Evolutionary conservation across 176 grass and related monocot genomes (phyloP).

Genomic region (Oryza punctata): DNA sequence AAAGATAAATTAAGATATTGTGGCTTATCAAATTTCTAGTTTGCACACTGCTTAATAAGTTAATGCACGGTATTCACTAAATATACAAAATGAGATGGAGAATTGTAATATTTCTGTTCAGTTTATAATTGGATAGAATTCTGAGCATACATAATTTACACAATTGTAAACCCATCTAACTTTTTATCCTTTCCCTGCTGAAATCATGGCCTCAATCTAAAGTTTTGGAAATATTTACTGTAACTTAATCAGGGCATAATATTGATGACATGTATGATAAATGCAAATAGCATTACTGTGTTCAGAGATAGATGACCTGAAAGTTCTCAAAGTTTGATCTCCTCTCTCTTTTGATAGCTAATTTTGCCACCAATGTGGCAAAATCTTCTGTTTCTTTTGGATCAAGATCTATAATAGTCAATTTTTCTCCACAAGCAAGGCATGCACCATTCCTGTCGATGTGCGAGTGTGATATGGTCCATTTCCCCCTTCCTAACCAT

Average conservation of each 20-base stretch:
- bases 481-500: slow-evolving; percentile 74
- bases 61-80: background rate
- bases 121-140: background rate
- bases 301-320: slow-evolving; percentile 43
- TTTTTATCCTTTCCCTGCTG: background rate
- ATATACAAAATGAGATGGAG: background rate
- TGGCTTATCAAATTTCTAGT: background rate
- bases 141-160: background rate
- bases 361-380: slow-evolving; percentile 50
- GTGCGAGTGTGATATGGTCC: slow-evolving; percentile 38
- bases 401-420: slow-evolving; percentile 71
- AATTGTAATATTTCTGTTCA: background rate
- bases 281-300: background rate
- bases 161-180: background rate
- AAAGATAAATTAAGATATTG: slow-evolving; percentile 1
- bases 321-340: slow-evolving; percentile 63
- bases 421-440: slow-evolving; percentile 61
- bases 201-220: background rate
- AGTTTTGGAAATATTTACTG: background rate
- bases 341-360: slow-evolving; percentile 60
- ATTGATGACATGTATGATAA: background rate
- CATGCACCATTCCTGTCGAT: slow-evolving; percentile 54
- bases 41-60: background rate
- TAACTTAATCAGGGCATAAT: background rate
- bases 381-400: slow-evolving; percentile 64